Evolutionary conservation across 257 asterid genomes (phyloP).

Genomic region (Gentiana dahurica): DNA sequence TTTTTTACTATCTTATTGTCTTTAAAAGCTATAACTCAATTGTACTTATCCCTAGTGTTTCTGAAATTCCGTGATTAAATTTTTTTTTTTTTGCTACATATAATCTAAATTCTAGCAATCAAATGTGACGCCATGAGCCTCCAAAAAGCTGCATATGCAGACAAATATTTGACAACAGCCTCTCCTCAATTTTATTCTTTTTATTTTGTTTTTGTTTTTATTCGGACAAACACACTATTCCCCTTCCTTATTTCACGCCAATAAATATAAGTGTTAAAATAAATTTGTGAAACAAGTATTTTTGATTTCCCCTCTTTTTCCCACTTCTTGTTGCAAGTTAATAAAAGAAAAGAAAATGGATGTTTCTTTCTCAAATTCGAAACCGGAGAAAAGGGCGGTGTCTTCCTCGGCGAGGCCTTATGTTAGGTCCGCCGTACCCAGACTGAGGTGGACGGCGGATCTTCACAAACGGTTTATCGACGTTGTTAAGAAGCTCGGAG

Average conservation of each 20-base stretch:
- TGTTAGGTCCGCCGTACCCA: constrained; percentile 47
- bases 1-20: no score
- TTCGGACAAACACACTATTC: constrained; percentile 14
- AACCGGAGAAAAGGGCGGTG: constrained; percentile 2
- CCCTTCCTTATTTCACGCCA: neutral
- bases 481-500: constrained; percentile 65
- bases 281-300: neutral
- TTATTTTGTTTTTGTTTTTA: constrained; percentile 35
- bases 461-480: constrained; percentile 56
- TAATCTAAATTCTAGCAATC: constrained; percentile 19
- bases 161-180: constrained; percentile 38
- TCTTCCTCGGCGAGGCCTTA: constrained; percentile 36
- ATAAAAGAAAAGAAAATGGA: no score
- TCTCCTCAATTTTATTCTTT: constrained; percentile 32
- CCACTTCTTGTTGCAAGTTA: neutral
- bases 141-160: constrained; percentile 38
- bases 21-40: no score
- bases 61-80: constrained; percentile 22
- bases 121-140: constrained; percentile 22
- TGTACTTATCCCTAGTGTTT: neutral
- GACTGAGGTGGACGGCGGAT: constrained; percentile 57
- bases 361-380: neutral
- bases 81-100: constrained; percentile 8
- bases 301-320: no score
- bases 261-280: neutral